A percentile compares a stretch with the other conserved stretches of the same genome.
Evolutionary conservation across 2,329 filamentous ascomycete genomes (phyloP).

Genomic region (Bimuria novae-zelandiae): DNA sequence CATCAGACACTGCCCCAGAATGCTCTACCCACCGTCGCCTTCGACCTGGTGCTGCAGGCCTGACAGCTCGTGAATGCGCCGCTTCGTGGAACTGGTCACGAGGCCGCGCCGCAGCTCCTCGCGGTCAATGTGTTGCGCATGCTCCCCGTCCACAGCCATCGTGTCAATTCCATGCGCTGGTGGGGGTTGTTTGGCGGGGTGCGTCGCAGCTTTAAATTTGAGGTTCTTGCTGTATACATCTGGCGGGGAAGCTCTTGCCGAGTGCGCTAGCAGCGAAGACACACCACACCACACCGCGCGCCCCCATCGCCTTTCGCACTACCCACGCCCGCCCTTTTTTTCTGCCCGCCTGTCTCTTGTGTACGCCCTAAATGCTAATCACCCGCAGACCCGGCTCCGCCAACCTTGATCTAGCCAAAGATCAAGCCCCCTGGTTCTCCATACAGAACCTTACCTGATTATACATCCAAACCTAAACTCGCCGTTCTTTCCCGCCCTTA

Average conservation of each 20-base stretch:
- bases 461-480: conserved; percentile 19
- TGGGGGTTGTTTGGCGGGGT: conserved; percentile 34
- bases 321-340: conserved; percentile 5
- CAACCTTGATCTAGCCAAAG: conserved; percentile 42
- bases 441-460: conserved; percentile 35
- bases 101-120: conserved; percentile 47
- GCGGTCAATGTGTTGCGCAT: conserved; percentile 38
- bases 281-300: conserved; percentile 25
- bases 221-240: conserved; percentile 9
- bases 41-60: conserved; percentile 50
- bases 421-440: conserved; percentile 44
- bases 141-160: conserved; percentile 46
- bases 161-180: conserved; percentile 37
- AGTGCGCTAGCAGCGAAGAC: conserved; percentile 24
- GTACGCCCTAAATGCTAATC: conserved; percentile 40
- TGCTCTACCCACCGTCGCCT: conserved; percentile 47
- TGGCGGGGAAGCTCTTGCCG: conserved; percentile 33
- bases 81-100: conserved; percentile 55
- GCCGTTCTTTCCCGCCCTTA: conserved; percentile 11
- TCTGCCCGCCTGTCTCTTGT: conserved; percentile 12
- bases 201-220: conserved; percentile 27
- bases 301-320: conserved; percentile 11
- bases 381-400: conserved; percentile 25
- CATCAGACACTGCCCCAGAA: neutral
- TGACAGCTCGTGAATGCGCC: conserved; percentile 51